Conservation (phyloP, 352 stramenopile genomes). For the Globisporangium apiculatum region DNA sequence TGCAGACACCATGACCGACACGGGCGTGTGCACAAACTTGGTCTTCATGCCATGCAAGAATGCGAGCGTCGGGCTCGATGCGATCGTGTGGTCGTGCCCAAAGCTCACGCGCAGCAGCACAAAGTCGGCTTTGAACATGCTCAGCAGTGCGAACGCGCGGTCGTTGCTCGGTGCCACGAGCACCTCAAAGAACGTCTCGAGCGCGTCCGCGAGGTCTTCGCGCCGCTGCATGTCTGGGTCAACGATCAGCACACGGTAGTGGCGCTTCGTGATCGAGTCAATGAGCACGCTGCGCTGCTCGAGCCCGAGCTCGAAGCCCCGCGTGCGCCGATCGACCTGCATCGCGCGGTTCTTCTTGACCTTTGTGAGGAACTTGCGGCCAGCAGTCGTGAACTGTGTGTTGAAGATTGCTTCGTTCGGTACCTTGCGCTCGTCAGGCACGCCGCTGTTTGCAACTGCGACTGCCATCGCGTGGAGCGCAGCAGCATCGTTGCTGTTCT, state of each 20-base stretch:
- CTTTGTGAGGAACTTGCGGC: conserved; percentile 58
- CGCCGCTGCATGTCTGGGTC: conserved; percentile 55
- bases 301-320: conserved; percentile 48
- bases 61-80: conserved; percentile 37
- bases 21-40: conserved; percentile 40
- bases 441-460: neutral
- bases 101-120: conserved; percentile 42
- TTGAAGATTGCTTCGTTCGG: conserved; percentile 78
- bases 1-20: conserved; percentile 35
- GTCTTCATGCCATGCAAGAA: conserved; percentile 58
- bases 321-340: conserved; percentile 59
- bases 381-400: conserved; percentile 65
- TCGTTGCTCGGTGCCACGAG: conserved; percentile 60
- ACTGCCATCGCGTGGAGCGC: neutral
- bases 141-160: conserved; percentile 44
- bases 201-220: conserved; percentile 51
- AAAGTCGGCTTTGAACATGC: conserved; percentile 63
- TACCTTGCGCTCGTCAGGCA: conserved; percentile 3
- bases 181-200: conserved; percentile 63
- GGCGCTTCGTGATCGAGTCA: conserved; percentile 42
- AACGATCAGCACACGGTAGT: conserved; percentile 64
- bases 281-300: conserved; percentile 36
- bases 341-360: conserved; percentile 74
- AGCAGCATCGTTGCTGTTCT: neutral
- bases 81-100: conserved; percentile 46